These are phyloP conservation scores for Botrytis sinoallii DNA, from an alignment of 2,329 filamentous ascomycete genomes.

Conservation along the genomic window DNA sequence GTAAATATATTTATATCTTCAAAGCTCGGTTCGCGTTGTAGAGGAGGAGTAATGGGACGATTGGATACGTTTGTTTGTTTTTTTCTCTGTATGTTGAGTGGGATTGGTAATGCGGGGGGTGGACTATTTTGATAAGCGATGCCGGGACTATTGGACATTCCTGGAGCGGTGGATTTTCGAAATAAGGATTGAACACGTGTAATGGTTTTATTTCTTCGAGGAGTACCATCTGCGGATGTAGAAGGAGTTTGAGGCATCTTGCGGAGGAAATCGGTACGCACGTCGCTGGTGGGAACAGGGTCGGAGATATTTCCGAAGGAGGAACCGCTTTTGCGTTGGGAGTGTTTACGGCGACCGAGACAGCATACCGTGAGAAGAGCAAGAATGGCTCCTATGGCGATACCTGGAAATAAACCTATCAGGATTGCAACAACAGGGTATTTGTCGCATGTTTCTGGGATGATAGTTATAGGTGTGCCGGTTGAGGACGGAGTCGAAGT, in stretches of 20 bases:
- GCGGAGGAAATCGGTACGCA: constrained; percentile 54
- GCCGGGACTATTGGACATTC: background rate
- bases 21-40: constrained; percentile 45
- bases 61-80: background rate
- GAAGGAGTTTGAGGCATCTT: constrained; percentile 32
- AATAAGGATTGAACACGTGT: constrained; percentile 33
- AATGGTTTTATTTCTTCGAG: constrained; percentile 22
- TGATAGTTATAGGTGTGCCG: constrained; percentile 8
- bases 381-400: constrained; percentile 46
- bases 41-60: constrained; percentile 37
- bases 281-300: constrained; percentile 50
- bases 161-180: constrained; percentile 25
- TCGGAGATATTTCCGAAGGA: constrained; percentile 48
- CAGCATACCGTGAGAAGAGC: constrained; percentile 43
- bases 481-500: constrained; percentile 19
- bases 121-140: constrained; percentile 6
- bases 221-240: constrained; percentile 15
- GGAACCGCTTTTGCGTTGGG: constrained; percentile 38
- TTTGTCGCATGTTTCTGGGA: constrained; percentile 26
- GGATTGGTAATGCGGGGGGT: constrained; percentile 25
- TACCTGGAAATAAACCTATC: constrained; percentile 44
- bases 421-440: constrained; percentile 27
- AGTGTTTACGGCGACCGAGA: constrained; percentile 31
- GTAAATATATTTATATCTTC: constrained; percentile 54
- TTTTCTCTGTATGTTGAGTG: constrained; percentile 25